Evolutionary conservation across 192 early-diverging fungal species (phyloP), one percentile per base, ranked within the genome.

Genomic region (Rhizophagus prolifer): DNA sequence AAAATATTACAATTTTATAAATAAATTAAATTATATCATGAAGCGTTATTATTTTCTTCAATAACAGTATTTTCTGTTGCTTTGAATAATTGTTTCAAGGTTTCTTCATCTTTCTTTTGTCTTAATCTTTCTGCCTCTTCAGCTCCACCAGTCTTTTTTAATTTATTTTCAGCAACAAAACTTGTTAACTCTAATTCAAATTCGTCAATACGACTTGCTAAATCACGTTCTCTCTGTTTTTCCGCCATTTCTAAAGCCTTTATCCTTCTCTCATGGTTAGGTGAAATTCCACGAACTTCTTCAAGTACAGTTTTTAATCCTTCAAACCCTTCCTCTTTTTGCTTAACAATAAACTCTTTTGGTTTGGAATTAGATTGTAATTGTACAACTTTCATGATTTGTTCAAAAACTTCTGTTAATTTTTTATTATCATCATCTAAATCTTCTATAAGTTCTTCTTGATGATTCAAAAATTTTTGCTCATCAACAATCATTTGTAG

Each of bases 401-500:
- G 89, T 2, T 77, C 82, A 41, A 90, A 81, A 0, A 92, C 87
- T 38, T 89, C 88, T 16, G 81, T 67, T 30, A 94, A 71, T 2
- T 89, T 88, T 63, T 84, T 79, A 3, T 85, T 79, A 46, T 93
- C 93, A 65, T 92, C 91, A 10, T 86, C 81, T 21, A 95, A 80
- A 70, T 92, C 91, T 23, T 87, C 86, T 23, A 95, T 74, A 65
- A 92, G 75, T 4, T 85, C 87, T 81, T 94, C 92, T 23, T 92
- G 90, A 28, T 95, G 92, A 80, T 92, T 95, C 76, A 93, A 83
- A 63, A 92, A 91, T 77, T 88, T 82, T 78, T 95, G 93, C 72
- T 95, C 94, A 70, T 90, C 88, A 26, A 95, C 83, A 69, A 95
- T 92, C 36, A 85, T 91, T 72, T 95, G 91, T 59, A 95, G 79